A percentile compares a stretch with the other conserved stretches of the same genome.
Evolutionary conservation across 805 yeast species (phyloP).

Genomic region (Lipomyces starkeyi): DNA sequence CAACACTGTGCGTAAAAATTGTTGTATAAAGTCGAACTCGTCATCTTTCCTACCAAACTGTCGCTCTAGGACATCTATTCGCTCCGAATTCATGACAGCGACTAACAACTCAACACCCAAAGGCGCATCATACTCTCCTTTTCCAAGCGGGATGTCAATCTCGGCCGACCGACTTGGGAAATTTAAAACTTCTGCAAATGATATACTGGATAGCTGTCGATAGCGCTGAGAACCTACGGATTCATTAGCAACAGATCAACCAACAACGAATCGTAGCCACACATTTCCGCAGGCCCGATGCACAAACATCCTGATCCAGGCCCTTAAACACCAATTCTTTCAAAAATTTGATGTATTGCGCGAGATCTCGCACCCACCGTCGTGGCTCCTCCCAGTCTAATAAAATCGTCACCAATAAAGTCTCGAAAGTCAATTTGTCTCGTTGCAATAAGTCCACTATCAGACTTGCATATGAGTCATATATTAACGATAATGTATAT

Average conservation of each 20-base stretch:
- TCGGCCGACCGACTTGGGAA: slow-evolving; percentile 15
- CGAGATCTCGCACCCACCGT: slow-evolving; percentile 33
- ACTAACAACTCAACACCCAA: slow-evolving; percentile 42
- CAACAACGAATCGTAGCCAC: neutral
- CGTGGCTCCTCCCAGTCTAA: slow-evolving; percentile 35
- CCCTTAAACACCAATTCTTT: slow-evolving; percentile 14
- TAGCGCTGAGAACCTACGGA: slow-evolving; percentile 37
- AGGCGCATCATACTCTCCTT: slow-evolving; percentile 43
- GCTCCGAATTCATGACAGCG: slow-evolving; percentile 38
- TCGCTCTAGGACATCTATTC: slow-evolving; percentile 34
- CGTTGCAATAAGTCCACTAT: slow-evolving; percentile 20
- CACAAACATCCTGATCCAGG: slow-evolving; percentile 22
- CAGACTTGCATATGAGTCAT: slow-evolving; percentile 14
- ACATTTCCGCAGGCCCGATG: slow-evolving; percentile 35
- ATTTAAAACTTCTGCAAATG: slow-evolving; percentile 24
- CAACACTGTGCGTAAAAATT: slow-evolving; percentile 42
- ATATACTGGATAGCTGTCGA: slow-evolving; percentile 29
- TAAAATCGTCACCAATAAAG: slow-evolving; percentile 22
- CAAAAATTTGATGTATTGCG: slow-evolving; percentile 23
- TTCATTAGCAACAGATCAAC: neutral
- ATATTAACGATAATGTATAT: slow-evolving; percentile 26
- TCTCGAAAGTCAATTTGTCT: slow-evolving; percentile 15
- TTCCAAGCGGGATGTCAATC: slow-evolving; percentile 42
- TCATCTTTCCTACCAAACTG: slow-evolving; percentile 41
- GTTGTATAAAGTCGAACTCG: slow-evolving; percentile 43